Evolutionary conservation across 2,329 filamentous ascomycete species (phyloP).

Genomic region (Massarina eburnea): DNA sequence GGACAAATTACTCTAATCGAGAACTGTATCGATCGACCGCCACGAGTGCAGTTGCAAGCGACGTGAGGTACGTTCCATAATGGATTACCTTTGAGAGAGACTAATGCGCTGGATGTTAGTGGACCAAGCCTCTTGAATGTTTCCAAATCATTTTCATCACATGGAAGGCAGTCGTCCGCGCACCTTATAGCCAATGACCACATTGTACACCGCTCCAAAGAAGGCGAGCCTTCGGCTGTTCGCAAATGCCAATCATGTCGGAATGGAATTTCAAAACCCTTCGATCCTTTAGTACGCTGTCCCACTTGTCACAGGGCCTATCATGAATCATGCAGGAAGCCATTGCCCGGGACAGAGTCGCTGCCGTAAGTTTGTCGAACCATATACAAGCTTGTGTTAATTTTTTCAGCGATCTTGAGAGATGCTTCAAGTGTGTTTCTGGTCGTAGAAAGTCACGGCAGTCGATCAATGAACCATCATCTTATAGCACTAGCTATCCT

Average conservation of each 20-base stretch:
- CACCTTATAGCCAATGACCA: no score
- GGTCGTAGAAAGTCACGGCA: neutral
- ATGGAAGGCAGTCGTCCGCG: neutral
- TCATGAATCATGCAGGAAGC: constrained; percentile 40
- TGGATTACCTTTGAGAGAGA: neutral
- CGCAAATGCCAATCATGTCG: constrained; percentile 35
- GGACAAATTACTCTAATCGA: neutral
- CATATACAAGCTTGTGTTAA: constrained; percentile 2
- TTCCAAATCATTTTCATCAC: neutral
- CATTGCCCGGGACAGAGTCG: constrained; percentile 7
- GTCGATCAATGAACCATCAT: neutral
- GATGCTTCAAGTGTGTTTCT: constrained; percentile 13
- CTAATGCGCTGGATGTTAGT: neutral
- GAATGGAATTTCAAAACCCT: constrained; percentile 18
- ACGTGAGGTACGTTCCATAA: neutral
- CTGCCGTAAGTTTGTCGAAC: neutral
- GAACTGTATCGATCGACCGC: neutral
- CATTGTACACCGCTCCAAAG: no score
- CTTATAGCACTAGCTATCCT: neutral
- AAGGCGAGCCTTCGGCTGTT: constrained; percentile 8
- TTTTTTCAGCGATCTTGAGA: constrained; percentile 9
- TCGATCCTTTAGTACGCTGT: constrained; percentile 35
- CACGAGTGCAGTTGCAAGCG: neutral
- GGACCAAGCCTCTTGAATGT: neutral
- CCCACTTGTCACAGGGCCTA: constrained; percentile 36